phyloP scores from a whole-genome alignment of 169 alveolate species.

The Theileria orientalis region DNA sequence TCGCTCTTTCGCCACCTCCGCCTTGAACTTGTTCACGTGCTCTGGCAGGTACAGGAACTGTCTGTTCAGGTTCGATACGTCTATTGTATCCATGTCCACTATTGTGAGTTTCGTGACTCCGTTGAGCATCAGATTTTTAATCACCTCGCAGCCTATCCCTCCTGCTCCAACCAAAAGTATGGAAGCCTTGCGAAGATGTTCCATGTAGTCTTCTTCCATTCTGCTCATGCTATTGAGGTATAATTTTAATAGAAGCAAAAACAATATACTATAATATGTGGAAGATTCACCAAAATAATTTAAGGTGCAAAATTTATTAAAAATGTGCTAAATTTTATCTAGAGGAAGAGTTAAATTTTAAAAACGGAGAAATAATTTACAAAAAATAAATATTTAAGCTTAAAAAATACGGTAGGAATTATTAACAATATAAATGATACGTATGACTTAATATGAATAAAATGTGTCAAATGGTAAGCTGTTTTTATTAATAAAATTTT shows the following conservation, averaged over 20 bases:
- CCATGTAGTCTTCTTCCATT: conserved; percentile 17
- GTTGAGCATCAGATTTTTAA: conserved; percentile 90
- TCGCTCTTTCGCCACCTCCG: conserved; percentile 87
- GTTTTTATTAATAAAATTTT: too few relatives aligned
- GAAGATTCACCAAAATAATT: not conserved
- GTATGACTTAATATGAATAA: too few relatives aligned
- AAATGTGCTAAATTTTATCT: too few relatives aligned
- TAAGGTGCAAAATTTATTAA: not conserved
- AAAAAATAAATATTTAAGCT: too few relatives aligned
- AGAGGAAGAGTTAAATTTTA: too few relatives aligned
- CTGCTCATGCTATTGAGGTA: not conserved
- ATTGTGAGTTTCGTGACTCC: conserved; percentile 91
- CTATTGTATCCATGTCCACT: conserved; percentile 95
- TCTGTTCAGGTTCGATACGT: conserved; percentile 95
- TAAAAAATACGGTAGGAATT: too few relatives aligned
- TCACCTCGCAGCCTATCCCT: conserved; percentile 98
- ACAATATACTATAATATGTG: not conserved
- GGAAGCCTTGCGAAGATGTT: conserved; percentile 21
- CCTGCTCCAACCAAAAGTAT: conserved; percentile 77
- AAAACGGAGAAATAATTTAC: too few relatives aligned
- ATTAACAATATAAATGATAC: too few relatives aligned
- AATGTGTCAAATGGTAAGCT: too few relatives aligned
- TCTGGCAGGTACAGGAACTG: conserved; percentile 91
- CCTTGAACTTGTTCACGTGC: conserved; percentile 76
- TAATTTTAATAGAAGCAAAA: not conserved